These are phyloP conservation scores for Penicillium psychrosexuale DNA, from an alignment of 2,329 filamentous ascomycete species.

Conservation along the genomic window DNA sequence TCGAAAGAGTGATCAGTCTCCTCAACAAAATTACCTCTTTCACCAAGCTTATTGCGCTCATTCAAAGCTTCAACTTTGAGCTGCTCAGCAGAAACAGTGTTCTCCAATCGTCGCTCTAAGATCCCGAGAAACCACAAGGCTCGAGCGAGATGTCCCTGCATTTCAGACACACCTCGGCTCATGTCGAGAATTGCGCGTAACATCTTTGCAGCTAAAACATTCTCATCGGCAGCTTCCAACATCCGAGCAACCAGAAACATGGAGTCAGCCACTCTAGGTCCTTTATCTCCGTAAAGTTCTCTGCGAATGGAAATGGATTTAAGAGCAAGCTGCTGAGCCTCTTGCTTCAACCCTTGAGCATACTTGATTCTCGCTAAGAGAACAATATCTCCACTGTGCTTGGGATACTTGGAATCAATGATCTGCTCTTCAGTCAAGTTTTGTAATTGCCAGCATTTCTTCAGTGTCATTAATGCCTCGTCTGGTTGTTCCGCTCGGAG, in stretches of 20 bases:
- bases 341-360: not conserved
- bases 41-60: not conserved
- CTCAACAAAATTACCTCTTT: no score
- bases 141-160: not conserved
- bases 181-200: not conserved
- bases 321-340: not conserved
- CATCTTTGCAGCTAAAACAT: not conserved
- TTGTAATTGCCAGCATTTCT: not conserved
- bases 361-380: not conserved
- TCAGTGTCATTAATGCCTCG: not conserved
- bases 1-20: not conserved
- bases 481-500: not conserved
- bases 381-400: not conserved
- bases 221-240: not conserved
- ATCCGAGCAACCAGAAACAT: not conserved
- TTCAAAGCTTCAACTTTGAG: not conserved
- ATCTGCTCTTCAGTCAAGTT: not conserved
- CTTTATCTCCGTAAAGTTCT: not conserved
- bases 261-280: not conserved
- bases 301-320: not conserved
- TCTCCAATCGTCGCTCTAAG: not conserved
- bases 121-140: not conserved
- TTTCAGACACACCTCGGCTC: not conserved
- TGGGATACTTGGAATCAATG: not conserved
- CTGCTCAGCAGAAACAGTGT: not conserved